Evolutionary conservation across 2,329 filamentous ascomycete genomes (phyloP).

Genomic region (Elsinoe ampelina): DNA sequence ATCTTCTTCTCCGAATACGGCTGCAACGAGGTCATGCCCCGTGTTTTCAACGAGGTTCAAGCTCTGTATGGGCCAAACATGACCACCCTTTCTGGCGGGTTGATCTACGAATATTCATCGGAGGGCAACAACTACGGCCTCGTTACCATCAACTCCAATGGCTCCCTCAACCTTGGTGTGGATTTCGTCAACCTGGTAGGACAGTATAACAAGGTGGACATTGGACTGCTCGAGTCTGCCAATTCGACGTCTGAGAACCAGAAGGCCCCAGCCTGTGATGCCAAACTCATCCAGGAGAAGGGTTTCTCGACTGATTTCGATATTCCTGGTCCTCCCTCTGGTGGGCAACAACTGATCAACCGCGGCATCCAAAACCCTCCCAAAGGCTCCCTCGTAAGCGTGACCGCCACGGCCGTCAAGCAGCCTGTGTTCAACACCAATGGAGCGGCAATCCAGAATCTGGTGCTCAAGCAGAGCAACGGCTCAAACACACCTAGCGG

Average conservation of each 20-base stretch:
- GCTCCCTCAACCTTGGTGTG: constrained; percentile 32
- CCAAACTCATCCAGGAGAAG: constrained; percentile 55
- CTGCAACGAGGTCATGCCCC: constrained; percentile 63
- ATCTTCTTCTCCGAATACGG: constrained; percentile 78
- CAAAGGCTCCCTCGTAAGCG: constrained; percentile 45
- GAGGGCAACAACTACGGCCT: constrained; percentile 53
- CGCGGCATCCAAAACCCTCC: constrained; percentile 61
- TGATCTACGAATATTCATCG: constrained; percentile 74
- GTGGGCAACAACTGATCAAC: constrained; percentile 62
- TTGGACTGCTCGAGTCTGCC: constrained; percentile 54
- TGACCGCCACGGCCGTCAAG: constrained; percentile 48
- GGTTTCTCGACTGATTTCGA: constrained; percentile 73
- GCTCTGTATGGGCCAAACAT: constrained; percentile 64
- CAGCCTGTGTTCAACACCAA: constrained; percentile 48
- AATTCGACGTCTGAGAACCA: constrained; percentile 48
- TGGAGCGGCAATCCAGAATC: constrained; percentile 51
- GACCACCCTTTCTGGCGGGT: constrained; percentile 63
- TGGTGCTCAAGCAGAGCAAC: constrained; percentile 49
- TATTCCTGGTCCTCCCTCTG: constrained; percentile 58
- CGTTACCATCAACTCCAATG: constrained; percentile 36
- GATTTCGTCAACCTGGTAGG: constrained; percentile 59
- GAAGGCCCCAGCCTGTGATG: constrained; percentile 54
- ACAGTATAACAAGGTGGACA: constrained; percentile 68
- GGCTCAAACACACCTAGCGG: constrained; percentile 48
- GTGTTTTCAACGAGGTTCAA: constrained; percentile 65